Base-by-base conservation (phyloP, 2,329 filamentous ascomycete species). In the Phoma sp. region DNA sequence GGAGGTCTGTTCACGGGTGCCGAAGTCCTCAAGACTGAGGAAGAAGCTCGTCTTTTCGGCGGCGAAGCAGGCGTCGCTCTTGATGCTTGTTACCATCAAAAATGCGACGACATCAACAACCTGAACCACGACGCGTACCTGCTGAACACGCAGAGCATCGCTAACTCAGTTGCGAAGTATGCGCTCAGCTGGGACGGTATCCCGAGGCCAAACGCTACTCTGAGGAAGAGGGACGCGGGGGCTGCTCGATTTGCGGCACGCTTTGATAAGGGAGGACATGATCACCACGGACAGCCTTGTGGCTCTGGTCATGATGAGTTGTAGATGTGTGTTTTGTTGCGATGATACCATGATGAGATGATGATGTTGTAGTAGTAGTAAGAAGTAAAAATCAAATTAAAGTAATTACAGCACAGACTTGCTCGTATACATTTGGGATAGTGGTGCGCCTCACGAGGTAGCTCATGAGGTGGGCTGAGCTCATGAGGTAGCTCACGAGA, bases 1-100 rank as follows among this genome's bases (percentile, higher is more conserved):
- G 75, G 75, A 19, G 75, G 76, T 24, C 67, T 76, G 12, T 76
- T 76, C 59, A 77, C 76, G 2, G 76, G 76, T 13, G 75, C 75
- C 15, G 76, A 77, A 38, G 70, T 67, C 12, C 62, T 75, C 60
- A 77, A 77, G 64, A 77, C 74, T 1, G 66, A 58, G 17, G 72
- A 74, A 49, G 72, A 76, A 47, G 71, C 69, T 4, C 58, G 51
- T 35, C 58, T 75, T 5, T 77, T 76, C 43, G 75, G 75, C 19
- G 75, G 75, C 43, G 53, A 67, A 41, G 75, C 73, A 0, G 76
- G 76, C n/a, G 59, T 69, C 4, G 64, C 72, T 2, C 70, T 74
- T 13, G 76, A 77, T 48, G 51, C 41, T 1, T 75, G 74, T 60
- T 77, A 78, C 61, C 76, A 78, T 60, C 60, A 69, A 51, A 59